phyloP scores from a whole-genome alignment of 306 rosid genomes.

The Acmispon strigosus region DNA sequence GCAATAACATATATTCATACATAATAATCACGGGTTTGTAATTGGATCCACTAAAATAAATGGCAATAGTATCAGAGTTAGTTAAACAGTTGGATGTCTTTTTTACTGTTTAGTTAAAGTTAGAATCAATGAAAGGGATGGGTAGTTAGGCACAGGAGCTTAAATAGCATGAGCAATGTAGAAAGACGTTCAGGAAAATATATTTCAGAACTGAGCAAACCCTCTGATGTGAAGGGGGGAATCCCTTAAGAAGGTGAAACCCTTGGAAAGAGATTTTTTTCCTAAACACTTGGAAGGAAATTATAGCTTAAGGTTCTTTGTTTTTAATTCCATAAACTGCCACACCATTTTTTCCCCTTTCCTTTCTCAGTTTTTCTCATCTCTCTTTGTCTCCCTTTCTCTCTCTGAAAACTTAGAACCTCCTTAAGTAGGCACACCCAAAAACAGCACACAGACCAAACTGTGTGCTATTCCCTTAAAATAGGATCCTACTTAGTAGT shows the following conservation, averaged over 20 bases:
- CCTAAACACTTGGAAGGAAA: too few species aligned
- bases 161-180: neutral
- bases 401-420: neutral
- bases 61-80: neutral
- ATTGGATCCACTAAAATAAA: neutral
- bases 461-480: too few species aligned
- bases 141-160: neutral
- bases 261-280: neutral
- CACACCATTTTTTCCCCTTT: neutral
- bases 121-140: neutral
- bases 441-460: neutral
- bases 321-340: neutral
- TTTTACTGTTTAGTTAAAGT: neutral
- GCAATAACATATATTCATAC: conserved; percentile 4
- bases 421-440: neutral
- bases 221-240: neutral
- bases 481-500: neutral
- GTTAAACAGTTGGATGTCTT: neutral
- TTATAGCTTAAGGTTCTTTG: neutral
- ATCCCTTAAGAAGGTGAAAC: neutral
- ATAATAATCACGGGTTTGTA: neutral
- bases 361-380: neutral
- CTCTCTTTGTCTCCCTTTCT: neutral
- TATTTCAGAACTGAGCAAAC: neutral
- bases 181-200: neutral